Evolutionary conservation across 108 stramenopile species (phyloP).

Genomic region (Nitzschia sp.): DNA sequence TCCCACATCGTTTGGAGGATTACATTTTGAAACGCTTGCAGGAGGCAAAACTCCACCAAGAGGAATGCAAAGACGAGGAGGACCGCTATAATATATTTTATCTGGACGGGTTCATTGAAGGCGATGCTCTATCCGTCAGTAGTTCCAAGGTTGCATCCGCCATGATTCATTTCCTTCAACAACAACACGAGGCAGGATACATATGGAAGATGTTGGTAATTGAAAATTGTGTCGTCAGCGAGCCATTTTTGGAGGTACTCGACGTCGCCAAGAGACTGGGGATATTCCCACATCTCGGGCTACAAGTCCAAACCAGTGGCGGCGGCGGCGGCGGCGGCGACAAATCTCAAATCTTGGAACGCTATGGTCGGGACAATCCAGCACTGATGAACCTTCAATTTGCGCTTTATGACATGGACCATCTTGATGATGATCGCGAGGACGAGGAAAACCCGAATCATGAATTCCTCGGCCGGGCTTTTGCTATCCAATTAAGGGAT

Average conservation of each 20-base stretch:
- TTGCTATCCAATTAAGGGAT: no score
- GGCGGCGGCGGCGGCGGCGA: background rate
- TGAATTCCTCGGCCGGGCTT: no score
- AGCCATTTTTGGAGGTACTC: background rate
- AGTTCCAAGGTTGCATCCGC: background rate
- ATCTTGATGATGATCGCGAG: no score
- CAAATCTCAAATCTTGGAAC: background rate
- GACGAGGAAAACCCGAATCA: no score
- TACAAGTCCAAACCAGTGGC: background rate
- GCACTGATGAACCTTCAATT: no score
- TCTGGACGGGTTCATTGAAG: background rate
- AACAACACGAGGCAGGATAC: no score
- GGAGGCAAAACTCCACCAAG: no score
- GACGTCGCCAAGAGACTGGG: background rate
- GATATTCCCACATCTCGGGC: background rate
- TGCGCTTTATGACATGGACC: no score
- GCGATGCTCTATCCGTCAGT: background rate
- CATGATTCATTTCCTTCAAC: background rate
- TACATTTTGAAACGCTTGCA: no score
- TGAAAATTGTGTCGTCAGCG: no score
- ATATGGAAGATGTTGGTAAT: no score
- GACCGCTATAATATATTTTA: background rate
- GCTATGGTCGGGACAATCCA: background rate
- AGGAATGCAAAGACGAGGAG: background rate
- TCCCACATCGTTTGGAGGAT: no score